phyloP scores from a whole-genome alignment of 225 moss, liverwort and hornwort species.

The Takakia lepidozioides region DNA sequence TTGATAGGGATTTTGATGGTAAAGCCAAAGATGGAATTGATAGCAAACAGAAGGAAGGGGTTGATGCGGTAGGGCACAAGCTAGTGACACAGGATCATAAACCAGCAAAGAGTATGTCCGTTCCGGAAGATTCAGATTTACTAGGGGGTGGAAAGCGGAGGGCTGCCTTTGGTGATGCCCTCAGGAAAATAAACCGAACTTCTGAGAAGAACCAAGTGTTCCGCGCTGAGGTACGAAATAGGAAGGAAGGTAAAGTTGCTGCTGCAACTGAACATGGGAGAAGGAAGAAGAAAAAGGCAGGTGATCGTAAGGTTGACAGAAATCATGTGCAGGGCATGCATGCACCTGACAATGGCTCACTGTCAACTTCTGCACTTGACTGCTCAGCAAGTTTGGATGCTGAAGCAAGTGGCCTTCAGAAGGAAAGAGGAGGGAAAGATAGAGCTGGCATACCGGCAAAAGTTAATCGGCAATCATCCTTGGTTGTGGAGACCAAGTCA shows the following conservation, averaged over 20 bases:
- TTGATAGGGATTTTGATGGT: conserved; percentile 14
- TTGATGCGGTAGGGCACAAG: conserved; percentile 9
- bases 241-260: conserved; percentile 21
- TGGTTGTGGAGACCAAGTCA: conserved; percentile 22
- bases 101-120: not conserved
- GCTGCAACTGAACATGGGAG: conserved; percentile 45
- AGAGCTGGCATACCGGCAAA: conserved; percentile 40
- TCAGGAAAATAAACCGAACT: conserved; percentile 59
- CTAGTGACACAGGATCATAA: conserved; percentile 28
- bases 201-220: conserved; percentile 31
- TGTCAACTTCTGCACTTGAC: conserved; percentile 13
- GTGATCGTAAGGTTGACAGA: conserved; percentile 21
- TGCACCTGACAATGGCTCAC: conserved; percentile 13
- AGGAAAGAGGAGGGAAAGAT: conserved; percentile 26
- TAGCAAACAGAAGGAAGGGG: conserved; percentile 12
- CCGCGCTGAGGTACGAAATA: conserved; percentile 28
- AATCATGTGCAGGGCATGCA: conserved; percentile 7
- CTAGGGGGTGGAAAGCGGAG: conserved; percentile 37
- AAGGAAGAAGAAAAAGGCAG: conserved; percentile 32
- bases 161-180: conserved; percentile 70
- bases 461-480: conserved; percentile 25
- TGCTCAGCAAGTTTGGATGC: conserved; percentile 6
- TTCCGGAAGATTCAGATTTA: conserved; percentile 26
- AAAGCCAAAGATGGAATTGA: conserved; percentile 8
- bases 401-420: conserved; percentile 14